These are phyloP conservation scores for Cicer judaicum DNA, from an alignment of 306 rosid genomes.

Conservation along the genomic window DNA sequence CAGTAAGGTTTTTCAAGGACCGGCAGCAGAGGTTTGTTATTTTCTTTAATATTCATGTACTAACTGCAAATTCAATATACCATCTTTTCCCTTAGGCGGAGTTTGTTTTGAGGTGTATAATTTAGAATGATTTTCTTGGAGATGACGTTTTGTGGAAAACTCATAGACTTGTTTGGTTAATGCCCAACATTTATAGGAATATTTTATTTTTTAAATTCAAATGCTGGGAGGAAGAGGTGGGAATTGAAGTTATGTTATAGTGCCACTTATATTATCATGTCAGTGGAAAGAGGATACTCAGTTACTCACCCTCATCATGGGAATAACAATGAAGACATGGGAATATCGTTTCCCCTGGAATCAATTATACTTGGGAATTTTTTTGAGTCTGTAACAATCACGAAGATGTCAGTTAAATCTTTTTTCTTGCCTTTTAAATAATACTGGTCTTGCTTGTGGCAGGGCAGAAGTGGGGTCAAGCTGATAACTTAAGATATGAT, in stretches of 20 bases:
- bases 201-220: not conserved
- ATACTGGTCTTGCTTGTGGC: constrained; percentile 60
- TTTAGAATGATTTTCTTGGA: not conserved
- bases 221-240: not conserved
- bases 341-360: not conserved
- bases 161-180: not conserved
- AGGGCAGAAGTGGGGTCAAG: constrained; percentile 99
- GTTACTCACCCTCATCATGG: not conserved
- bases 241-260: not conserved
- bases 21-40: constrained; percentile 75
- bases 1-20: constrained; percentile 78
- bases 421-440: constrained; percentile 22
- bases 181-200: not conserved
- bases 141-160: not conserved
- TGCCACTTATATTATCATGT: not conserved
- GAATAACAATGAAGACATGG: not conserved
- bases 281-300: not conserved
- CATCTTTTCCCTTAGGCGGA: not conserved
- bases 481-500: constrained; percentile 73
- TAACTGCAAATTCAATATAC: constrained; percentile 25
- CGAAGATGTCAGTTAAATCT: not conserved
- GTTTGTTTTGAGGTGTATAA: not conserved
- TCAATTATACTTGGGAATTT: not conserved
- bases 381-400: not conserved
- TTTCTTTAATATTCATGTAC: constrained; percentile 25